These are phyloP conservation scores for Lindgomyces ingoldianus DNA, from an alignment of 495 filamentous ascomycete genomes.

Conservation along the genomic window DNA sequence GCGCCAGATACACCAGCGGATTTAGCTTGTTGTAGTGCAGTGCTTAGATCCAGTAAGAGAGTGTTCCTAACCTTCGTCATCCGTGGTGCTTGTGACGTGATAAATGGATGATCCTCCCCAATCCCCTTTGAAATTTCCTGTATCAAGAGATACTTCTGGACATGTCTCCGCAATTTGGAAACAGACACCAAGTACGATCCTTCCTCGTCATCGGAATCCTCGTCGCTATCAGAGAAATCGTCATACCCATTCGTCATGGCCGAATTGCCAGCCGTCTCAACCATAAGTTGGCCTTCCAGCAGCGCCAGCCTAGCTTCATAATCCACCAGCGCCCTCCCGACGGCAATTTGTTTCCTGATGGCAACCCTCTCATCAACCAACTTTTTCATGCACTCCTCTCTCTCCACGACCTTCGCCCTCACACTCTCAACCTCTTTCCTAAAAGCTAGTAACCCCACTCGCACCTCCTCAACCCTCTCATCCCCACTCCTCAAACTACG, in stretches of 20 bases:
- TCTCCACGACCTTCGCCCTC: slow-evolving; percentile 55
- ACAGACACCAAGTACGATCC: slow-evolving; percentile 44
- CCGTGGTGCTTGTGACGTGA: slow-evolving; percentile 58
- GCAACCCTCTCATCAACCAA: slow-evolving; percentile 58
- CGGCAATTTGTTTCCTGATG: slow-evolving; percentile 50
- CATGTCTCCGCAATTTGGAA: slow-evolving; percentile 57
- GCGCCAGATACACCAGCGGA: slow-evolving; percentile 56
- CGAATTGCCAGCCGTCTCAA: slow-evolving; percentile 48
- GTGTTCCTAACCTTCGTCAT: slow-evolving; percentile 68
- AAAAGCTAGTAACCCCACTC: slow-evolving; percentile 84
- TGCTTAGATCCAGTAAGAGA: slow-evolving; percentile 77
- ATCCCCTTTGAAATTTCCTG: slow-evolving; percentile 54
- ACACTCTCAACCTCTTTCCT: slow-evolving; percentile 70
- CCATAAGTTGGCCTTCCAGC: slow-evolving; percentile 72
- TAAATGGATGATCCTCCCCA: slow-evolving; percentile 65
- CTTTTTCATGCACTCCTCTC: slow-evolving; percentile 55
- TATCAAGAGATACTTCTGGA: slow-evolving; percentile 59
- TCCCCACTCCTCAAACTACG: slow-evolving; percentile 82
- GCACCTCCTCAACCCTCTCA: slow-evolving; percentile 86
- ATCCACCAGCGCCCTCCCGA: slow-evolving; percentile 53
- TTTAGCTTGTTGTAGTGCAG: slow-evolving; percentile 72
- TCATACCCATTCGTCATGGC: slow-evolving; percentile 45
- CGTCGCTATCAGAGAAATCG: slow-evolving; percentile 8
- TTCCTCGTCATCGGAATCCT: slow-evolving; percentile 24
- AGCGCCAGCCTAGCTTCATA: slow-evolving; percentile 56